phyloP scores from a whole-genome alignment of 2,329 filamentous ascomycete genomes.

The Chrysoporthe austroafricana region DNA sequence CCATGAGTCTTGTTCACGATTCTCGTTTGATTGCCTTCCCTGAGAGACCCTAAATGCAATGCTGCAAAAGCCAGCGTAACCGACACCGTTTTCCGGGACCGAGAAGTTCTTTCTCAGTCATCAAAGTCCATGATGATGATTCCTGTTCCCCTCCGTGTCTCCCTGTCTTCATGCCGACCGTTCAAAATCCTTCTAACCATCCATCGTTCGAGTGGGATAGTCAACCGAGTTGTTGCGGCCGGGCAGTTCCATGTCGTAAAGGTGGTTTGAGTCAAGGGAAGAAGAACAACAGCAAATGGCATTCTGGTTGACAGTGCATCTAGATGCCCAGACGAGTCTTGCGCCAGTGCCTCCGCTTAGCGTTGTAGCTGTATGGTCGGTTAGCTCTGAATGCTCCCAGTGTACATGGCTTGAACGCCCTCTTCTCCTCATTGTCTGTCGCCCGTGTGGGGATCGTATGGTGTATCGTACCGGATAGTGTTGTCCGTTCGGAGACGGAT shows the following conservation, averaged over 20 bases:
- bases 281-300: conserved; percentile 32
- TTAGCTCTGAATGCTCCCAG: conserved; percentile 21
- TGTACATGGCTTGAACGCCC: neutral
- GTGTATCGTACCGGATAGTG: conserved; percentile 88
- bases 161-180: conserved; percentile 21
- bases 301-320: conserved; percentile 54
- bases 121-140: conserved; percentile 27
- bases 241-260: conserved; percentile 25
- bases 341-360: conserved; percentile 99
- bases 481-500: conserved; percentile 98
- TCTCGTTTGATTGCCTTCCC: conserved; percentile 25
- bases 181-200: conserved; percentile 23
- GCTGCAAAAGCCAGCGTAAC: conserved; percentile 26
- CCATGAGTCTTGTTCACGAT: conserved; percentile 16
- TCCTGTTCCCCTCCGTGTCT: conserved; percentile 20
- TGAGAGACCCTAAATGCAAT: conserved; percentile 29
- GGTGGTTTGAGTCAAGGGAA: conserved; percentile 29
- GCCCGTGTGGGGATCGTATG: conserved; percentile 8
- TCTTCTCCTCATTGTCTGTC: neutral
- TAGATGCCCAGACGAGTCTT: conserved; percentile 99
- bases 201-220: conserved; percentile 36
- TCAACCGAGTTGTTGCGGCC: conserved; percentile 1
- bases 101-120: conserved; percentile 24
- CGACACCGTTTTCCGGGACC: conserved; percentile 29
- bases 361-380: conserved; percentile 83